phyloP scores from a whole-genome alignment of 2,329 filamentous ascomycete species.

The Botrytis deweyae region DNA sequence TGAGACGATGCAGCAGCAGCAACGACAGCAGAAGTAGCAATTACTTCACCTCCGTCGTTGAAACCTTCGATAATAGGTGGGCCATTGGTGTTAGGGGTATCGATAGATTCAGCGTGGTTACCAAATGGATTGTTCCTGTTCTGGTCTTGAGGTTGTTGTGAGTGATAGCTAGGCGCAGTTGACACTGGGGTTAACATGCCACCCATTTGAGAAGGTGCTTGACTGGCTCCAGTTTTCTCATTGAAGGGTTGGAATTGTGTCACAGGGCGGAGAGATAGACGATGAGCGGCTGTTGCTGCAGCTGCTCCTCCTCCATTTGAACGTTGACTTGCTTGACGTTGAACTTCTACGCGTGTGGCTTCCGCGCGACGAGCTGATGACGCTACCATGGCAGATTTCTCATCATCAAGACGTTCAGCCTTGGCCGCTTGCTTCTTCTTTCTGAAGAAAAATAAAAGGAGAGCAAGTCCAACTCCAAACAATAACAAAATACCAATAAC shows the following conservation, averaged over 20 bases:
- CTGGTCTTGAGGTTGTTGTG: slow-evolving; percentile 41
- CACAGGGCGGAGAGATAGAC: slow-evolving; percentile 77
- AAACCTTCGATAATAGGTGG: slow-evolving; percentile 44
- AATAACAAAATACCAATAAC: slow-evolving; percentile 76
- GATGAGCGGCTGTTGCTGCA: slow-evolving; percentile 62
- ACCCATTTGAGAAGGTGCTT: neutral
- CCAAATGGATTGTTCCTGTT: slow-evolving; percentile 71
- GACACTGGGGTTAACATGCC: slow-evolving; percentile 1
- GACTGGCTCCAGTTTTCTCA: slow-evolving; percentile 29
- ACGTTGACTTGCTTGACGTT: slow-evolving; percentile 10
- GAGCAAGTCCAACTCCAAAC: slow-evolving; percentile 63
- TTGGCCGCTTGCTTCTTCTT: slow-evolving; percentile 66
- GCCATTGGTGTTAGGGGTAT: slow-evolving; percentile 44
- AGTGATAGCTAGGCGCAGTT: neutral
- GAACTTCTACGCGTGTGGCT: slow-evolving; percentile 32
- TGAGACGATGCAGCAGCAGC: slow-evolving; percentile 31
- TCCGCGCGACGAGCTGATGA: slow-evolving; percentile 29
- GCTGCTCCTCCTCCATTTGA: slow-evolving; percentile 35
- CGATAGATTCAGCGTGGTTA: slow-evolving; percentile 54
- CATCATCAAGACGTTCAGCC: slow-evolving; percentile 55
- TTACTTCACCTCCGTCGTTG: slow-evolving; percentile 43
- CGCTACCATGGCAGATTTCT: slow-evolving; percentile 49
- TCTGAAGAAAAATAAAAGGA: slow-evolving; percentile 70
- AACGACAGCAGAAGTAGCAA: slow-evolving; percentile 34
- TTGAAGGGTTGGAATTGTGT: slow-evolving; percentile 76